phyloP scores from a whole-genome alignment of 257 asterid species.

The Thymus mandschuricus region DNA sequence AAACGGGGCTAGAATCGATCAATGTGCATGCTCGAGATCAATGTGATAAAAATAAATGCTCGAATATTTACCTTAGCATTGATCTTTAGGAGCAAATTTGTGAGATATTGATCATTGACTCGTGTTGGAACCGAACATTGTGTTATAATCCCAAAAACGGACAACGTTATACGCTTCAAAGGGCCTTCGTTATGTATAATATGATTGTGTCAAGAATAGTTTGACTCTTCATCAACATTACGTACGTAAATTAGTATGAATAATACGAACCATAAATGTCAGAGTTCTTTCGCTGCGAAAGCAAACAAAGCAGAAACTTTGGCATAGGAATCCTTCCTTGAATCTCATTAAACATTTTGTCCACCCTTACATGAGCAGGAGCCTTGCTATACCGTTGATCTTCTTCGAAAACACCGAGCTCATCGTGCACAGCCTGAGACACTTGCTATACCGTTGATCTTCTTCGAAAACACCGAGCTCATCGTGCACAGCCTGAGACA shows the following conservation, averaged over 20 bases:
- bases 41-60: too few species aligned
- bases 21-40: too few species aligned
- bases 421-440: slow-evolving; percentile 61
- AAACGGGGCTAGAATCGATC: not conserved
- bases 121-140: slow-evolving; percentile 80
- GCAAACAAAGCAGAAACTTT: slow-evolving; percentile 74
- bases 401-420: slow-evolving; percentile 63
- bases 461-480: too few species aligned
- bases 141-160: slow-evolving; percentile 81
- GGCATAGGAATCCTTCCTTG: slow-evolving; percentile 75
- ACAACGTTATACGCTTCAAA: slow-evolving; percentile 81
- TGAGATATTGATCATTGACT: slow-evolving; percentile 80
- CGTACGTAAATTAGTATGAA: slow-evolving; percentile 13
- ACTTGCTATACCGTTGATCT: too few species aligned
- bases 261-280: slow-evolving; percentile 66
- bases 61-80: slow-evolving; percentile 68
- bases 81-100: slow-evolving; percentile 82
- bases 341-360: slow-evolving; percentile 70
- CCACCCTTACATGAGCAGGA: slow-evolving; percentile 76
- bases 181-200: slow-evolving; percentile 57
- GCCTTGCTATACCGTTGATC: slow-evolving; percentile 35
- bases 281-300: slow-evolving; percentile 84
- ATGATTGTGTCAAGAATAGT: too few species aligned
- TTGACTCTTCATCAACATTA: too few species aligned
- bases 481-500: too few species aligned